Percentiles rank a stretch among this genome's conserved stretches.
These are phyloP conservation scores for Yamadazyma triangularis DNA, from an alignment of 1,139 yeast genomes.

Conservation along the genomic window DNA sequence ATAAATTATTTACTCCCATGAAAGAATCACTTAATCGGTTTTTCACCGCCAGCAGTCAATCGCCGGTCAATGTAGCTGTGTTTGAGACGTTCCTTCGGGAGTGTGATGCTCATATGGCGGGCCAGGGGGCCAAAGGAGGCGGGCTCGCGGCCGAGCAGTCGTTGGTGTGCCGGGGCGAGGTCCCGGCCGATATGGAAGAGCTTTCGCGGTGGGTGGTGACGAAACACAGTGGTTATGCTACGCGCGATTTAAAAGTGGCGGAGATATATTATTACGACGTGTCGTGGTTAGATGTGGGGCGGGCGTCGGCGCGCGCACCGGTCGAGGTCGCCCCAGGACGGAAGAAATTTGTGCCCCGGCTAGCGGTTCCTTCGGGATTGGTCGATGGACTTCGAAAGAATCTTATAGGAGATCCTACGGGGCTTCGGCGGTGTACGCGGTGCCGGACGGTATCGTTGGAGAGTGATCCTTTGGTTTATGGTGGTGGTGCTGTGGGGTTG, in stretches of 20 bases:
- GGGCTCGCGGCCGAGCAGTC: conserved; percentile 55
- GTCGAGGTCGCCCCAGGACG: conserved; percentile 6
- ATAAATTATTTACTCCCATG: conserved; percentile 48
- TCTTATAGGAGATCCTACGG: conserved; percentile 18
- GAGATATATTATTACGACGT: conserved; percentile 65
- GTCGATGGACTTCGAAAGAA: conserved; percentile 47
- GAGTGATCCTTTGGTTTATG: conserved; percentile 42
- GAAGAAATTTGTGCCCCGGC: conserved; percentile 15
- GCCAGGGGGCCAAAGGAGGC: conserved; percentile 22
- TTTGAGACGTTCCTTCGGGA: conserved; percentile 65
- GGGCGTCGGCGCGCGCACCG: background rate
- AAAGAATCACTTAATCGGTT: conserved; percentile 51
- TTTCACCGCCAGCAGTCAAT: conserved; percentile 47
- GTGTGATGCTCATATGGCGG: conserved; percentile 31
- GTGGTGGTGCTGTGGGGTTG: conserved; percentile 38
- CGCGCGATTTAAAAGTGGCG: conserved; percentile 39
- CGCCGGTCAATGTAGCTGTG: conserved; percentile 54
- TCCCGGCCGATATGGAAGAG: conserved; percentile 43
- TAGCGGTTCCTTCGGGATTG: conserved; percentile 20
- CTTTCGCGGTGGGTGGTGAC: conserved; percentile 29
- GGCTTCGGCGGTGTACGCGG: conserved; percentile 54
- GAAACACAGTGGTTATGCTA: conserved; percentile 27
- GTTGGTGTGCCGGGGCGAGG: conserved; percentile 58
- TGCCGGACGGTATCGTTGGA: conserved; percentile 61
- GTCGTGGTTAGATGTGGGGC: conserved; percentile 59